phyloP scores from a whole-genome alignment of 2,329 filamentous ascomycete genomes.

The Incumbomyces lentus region DNA sequence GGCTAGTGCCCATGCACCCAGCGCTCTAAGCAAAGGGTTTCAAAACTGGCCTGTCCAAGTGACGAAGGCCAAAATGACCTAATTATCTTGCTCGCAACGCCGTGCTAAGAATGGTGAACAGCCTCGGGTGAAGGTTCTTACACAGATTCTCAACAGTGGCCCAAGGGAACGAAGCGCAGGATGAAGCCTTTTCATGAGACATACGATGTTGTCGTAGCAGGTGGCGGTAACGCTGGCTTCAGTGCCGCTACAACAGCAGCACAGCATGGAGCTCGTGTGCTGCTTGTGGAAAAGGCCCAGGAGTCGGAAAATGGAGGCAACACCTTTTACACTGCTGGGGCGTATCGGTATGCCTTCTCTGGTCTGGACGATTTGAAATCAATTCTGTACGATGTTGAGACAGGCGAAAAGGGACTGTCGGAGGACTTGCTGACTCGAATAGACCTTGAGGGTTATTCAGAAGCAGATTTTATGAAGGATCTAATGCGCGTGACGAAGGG shows the following conservation, averaged over 20 bases:
- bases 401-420: slow-evolving; percentile 24
- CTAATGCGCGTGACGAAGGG: slow-evolving; percentile 47
- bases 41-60: too few relatives aligned
- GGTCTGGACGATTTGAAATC: slow-evolving; percentile 50
- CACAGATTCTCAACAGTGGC: too few relatives aligned
- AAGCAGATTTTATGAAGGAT: slow-evolving; percentile 45
- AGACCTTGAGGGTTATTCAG: slow-evolving; percentile 49
- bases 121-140: too few relatives aligned
- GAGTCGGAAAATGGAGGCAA: slow-evolving; percentile 53
- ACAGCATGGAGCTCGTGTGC: slow-evolving; percentile 31
- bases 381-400: slow-evolving; percentile 49
- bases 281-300: slow-evolving; percentile 52
- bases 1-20: too few relatives aligned
- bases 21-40: too few relatives aligned
- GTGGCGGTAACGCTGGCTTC: slow-evolving; percentile 56
- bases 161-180: too few relatives aligned
- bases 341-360: slow-evolving; percentile 47
- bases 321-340: slow-evolving; percentile 55
- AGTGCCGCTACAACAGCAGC: slow-evolving; percentile 48
- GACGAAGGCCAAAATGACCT: too few relatives aligned
- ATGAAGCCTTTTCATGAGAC: slow-evolving; percentile 1
- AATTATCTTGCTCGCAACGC: too few relatives aligned
- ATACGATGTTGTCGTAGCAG: slow-evolving; percentile 42
- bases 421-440: slow-evolving; percentile 34
- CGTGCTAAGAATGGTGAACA: too few relatives aligned